phyloP scores from a whole-genome alignment of 2,329 filamentous ascomycete genomes.

The Penicillium psychrosexuale region DNA sequence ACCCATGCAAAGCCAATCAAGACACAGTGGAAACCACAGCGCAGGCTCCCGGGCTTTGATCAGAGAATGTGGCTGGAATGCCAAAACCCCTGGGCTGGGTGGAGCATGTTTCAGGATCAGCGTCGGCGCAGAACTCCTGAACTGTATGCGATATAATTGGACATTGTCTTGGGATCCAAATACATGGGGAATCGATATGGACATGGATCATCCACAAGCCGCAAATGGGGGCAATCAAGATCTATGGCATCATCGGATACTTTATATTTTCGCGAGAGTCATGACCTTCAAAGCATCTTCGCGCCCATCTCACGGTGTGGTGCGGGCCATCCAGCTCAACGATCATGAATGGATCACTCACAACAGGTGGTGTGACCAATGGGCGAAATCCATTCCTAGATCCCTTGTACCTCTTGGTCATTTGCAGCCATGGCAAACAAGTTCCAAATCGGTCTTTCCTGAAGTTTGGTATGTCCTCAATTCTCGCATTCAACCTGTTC shows the following conservation, averaged over 20 bases:
- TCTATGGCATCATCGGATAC: slow-evolving; percentile 80
- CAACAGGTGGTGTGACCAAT: slow-evolving; percentile 77
- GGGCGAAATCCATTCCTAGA: slow-evolving; percentile 73
- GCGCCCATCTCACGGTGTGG: slow-evolving; percentile 55
- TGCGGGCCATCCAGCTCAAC: slow-evolving; percentile 61
- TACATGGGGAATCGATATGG: slow-evolving; percentile 81
- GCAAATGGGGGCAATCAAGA: slow-evolving; percentile 65
- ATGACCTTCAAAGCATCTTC: slow-evolving; percentile 76
- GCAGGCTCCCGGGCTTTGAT: slow-evolving; percentile 80
- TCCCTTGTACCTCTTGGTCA: slow-evolving; percentile 87
- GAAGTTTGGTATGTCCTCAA: slow-evolving; percentile 68
- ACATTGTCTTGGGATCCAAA: slow-evolving; percentile 84
- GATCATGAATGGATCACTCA: slow-evolving; percentile 74
- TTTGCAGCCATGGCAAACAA: slow-evolving; percentile 64
- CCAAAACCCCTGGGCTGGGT: slow-evolving; percentile 72
- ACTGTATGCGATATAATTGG: slow-evolving; percentile 84
- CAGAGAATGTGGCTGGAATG: slow-evolving; percentile 86
- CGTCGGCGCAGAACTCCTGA: slow-evolving; percentile 84
- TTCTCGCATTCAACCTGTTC: neutral
- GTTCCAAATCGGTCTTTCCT: slow-evolving; percentile 72
- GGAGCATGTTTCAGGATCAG: slow-evolving; percentile 94
- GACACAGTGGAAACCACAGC: slow-evolving; percentile 84
- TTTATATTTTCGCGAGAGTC: slow-evolving; percentile 84
- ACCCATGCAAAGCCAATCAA: slow-evolving; percentile 77
- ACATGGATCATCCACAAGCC: slow-evolving; percentile 58